Conservation (phyloP, 768 basidiomycete species). For the Wakefieldia striispora region DNA sequence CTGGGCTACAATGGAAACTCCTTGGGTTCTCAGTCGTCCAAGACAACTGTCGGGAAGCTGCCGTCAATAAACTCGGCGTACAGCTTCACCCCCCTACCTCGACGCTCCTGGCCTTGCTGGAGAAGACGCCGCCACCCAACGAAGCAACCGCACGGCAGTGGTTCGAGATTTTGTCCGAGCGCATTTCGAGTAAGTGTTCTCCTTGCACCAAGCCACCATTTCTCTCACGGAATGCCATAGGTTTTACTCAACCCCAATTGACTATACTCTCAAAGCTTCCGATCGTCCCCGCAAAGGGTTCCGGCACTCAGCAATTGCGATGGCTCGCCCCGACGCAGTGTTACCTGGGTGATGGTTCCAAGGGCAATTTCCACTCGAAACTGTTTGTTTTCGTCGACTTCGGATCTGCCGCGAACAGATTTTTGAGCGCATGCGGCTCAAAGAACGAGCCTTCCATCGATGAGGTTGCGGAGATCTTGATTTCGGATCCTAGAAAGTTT, state of each 20-base stretch:
- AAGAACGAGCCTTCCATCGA: conserved; percentile 84
- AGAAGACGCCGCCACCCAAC: conserved; percentile 56
- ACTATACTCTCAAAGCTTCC: conserved; percentile 51
- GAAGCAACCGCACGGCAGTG: conserved; percentile 55
- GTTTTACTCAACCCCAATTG: conserved; percentile 57
- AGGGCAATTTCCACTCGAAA: conserved; percentile 68
- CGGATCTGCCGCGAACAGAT: conserved; percentile 75
- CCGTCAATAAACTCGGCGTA: conserved; percentile 63
- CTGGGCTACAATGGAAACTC: conserved; percentile 59
- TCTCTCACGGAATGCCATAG: conserved; percentile 33
- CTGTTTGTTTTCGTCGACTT: conserved; percentile 90
- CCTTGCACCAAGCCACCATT: not conserved
- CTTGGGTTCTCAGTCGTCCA: conserved; percentile 78
- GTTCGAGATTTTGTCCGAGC: conserved; percentile 67
- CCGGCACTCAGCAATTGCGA: conserved; percentile 31
- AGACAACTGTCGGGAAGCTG: conserved; percentile 49
- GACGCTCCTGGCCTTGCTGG: conserved; percentile 57
- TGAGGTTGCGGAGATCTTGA: conserved; percentile 69
- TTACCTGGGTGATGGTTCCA: conserved; percentile 55
- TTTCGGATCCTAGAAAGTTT: conserved; percentile 69
- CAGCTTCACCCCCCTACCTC: conserved; percentile 64
- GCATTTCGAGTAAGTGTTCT: conserved; percentile 50
- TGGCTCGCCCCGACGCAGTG: conserved; percentile 66
- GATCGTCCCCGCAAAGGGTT: conserved; percentile 63
- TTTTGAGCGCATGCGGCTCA: conserved; percentile 85